phyloP scores from a whole-genome alignment of 139 green algal species.

The Gonium pectorale region DNA sequence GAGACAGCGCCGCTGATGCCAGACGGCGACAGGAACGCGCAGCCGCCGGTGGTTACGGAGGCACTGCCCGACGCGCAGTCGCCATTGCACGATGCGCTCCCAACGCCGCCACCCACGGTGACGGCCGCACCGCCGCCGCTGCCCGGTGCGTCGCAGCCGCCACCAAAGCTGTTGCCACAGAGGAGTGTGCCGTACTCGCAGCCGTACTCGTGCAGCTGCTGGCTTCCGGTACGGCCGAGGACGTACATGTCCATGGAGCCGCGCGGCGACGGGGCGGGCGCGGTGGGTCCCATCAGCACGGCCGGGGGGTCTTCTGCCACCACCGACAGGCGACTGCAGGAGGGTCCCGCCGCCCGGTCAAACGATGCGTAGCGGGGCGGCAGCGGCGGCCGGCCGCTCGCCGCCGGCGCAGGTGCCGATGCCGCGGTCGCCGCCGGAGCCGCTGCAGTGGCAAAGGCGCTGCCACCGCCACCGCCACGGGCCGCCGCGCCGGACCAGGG shows the following conservation, averaged over 20 bases:
- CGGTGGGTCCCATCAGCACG: constrained; percentile 8
- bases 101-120: neutral
- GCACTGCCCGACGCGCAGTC: constrained; percentile 5
- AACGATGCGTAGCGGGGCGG: neutral
- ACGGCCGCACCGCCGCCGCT: neutral
- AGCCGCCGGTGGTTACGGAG: constrained; percentile 11
- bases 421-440: neutral
- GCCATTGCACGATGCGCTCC: constrained; percentile 5
- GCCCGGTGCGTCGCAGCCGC: neutral
- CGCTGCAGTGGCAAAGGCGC: neutral
- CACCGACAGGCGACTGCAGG: constrained; percentile 10
- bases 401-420: neutral
- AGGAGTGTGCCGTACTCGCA: constrained; percentile 13
- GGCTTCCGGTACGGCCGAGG: constrained; percentile 3
- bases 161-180: neutral
- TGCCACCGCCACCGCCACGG: neutral
- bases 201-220: neutral
- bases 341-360: neutral
- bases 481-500: neutral
- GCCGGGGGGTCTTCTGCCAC: constrained; percentile 29
- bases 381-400: constrained; percentile 15
- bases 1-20: constrained; percentile 35
- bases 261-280: constrained; percentile 17
- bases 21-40: constrained; percentile 30
- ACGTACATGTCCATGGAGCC: constrained; percentile 41